Conservation (phyloP, 345 rosid species). For the Camelina neglecta region DNA sequence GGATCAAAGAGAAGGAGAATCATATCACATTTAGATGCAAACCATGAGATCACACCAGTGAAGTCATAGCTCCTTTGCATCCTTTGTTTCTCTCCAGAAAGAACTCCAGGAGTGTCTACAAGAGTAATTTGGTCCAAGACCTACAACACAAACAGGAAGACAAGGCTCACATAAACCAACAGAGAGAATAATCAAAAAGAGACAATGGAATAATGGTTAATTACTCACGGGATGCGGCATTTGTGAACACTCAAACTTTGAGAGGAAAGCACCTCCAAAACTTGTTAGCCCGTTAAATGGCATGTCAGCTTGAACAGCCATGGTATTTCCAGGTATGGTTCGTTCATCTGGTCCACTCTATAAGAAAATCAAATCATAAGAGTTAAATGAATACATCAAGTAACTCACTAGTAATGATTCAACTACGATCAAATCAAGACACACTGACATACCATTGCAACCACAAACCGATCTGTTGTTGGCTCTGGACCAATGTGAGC, state of each 20-base stretch:
- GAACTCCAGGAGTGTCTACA: conserved; percentile 96
- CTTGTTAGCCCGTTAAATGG: conserved; percentile 82
- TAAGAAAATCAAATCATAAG: background rate
- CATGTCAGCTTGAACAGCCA: conserved; percentile 92
- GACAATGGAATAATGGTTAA: background rate
- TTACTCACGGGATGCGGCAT: conserved; percentile 89
- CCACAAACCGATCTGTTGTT: conserved; percentile 97
- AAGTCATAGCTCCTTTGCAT: conserved; percentile 89
- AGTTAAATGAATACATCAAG: conserved; percentile 6
- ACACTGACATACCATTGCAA: conserved; percentile 72
- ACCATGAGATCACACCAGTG: conserved; percentile 95
- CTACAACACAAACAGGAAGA: conserved; percentile 48
- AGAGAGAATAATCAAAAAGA: background rate
- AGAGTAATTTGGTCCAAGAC: conserved; percentile 86
- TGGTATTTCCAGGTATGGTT: conserved; percentile 82
- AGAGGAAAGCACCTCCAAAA: conserved; percentile 89
- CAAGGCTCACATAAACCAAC: conserved; percentile 9
- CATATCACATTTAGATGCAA: conserved; percentile 93
- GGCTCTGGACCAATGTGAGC: conserved; percentile 99
- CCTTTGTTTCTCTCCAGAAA: conserved; percentile 93
- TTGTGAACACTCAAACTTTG: conserved; percentile 90
- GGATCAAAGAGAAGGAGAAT: conserved; percentile 97
- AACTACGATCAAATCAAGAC: conserved; percentile 6
- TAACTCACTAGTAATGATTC: conserved; percentile 1
- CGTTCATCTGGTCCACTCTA: conserved; percentile 89